Percentiles rank a stretch among this genome's conserved stretches.
Conservation (phyloP, 1,139 yeast species). For the Saccharomyces pastorianus region DNA sequence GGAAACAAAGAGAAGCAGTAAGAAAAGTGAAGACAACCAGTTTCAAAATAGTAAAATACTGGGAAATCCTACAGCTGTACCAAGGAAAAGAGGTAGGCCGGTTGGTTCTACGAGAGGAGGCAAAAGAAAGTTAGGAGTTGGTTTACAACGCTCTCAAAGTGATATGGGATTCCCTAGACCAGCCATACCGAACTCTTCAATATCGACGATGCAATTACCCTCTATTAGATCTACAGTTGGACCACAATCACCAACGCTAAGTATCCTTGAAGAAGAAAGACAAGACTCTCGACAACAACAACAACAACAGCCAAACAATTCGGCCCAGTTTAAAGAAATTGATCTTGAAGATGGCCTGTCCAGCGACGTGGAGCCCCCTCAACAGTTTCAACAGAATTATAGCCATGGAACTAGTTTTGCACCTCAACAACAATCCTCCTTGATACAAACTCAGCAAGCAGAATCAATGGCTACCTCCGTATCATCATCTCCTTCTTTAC, state of each 20-base stretch:
- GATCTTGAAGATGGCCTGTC: conserved; percentile 36
- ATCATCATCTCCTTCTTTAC: conserved; percentile 29
- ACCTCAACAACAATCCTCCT: conserved; percentile 5
- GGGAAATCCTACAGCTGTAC: conserved; percentile 8
- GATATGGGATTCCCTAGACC: conserved; percentile 25
- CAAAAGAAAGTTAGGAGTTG: conserved; percentile 15
- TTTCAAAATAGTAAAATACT: conserved; percentile 1
- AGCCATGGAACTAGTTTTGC: conserved; percentile 2
- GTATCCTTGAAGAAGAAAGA: conserved; percentile 8
- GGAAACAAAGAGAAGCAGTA: conserved; percentile 12
- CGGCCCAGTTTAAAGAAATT: conserved; percentile 25
- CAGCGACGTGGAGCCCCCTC: conserved; percentile 33
- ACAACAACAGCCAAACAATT: conserved; percentile 1
- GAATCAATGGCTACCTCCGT: conserved; percentile 16
- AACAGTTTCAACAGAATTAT: neutral
- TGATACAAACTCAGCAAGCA: conserved; percentile 5
- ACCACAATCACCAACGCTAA: conserved; percentile 10
- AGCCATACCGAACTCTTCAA: conserved; percentile 20
- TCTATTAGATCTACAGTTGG: conserved; percentile 14
- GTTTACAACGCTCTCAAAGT: conserved; percentile 26
- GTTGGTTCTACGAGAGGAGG: conserved; percentile 18
- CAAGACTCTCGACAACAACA: conserved; percentile 8
- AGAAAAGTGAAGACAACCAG: conserved; percentile 6
- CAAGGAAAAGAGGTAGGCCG: conserved; percentile 30
- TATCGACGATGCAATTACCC: conserved; percentile 22